Percentiles rank a stretch among this genome's conserved stretches.
phyloP scores from a whole-genome alignment of 2,329 filamentous ascomycete species.

The Verticillium zaregamsianum region DNA sequence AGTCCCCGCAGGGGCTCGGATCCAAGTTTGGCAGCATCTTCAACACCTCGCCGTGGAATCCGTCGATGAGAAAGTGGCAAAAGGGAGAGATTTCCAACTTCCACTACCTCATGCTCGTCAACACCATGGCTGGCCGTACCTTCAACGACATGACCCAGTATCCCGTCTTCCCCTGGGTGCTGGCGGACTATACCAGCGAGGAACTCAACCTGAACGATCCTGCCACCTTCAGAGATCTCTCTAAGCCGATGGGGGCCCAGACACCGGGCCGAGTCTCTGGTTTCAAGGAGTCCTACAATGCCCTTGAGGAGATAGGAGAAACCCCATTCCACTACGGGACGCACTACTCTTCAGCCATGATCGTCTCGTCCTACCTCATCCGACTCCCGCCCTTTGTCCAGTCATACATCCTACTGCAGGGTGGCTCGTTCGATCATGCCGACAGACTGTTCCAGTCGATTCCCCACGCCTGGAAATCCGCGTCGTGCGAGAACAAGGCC shows the following conservation, averaged over 20 bases:
- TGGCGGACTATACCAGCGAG: conserved; percentile 93
- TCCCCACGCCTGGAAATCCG: conserved; percentile 84
- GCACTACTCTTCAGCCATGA: conserved; percentile 99
- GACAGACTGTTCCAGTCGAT: conserved; percentile 95
- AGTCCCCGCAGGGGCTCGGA: conserved; percentile 61
- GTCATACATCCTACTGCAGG: conserved; percentile 89
- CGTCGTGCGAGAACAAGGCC: conserved; percentile 83
- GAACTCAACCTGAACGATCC: conserved; percentile 85
- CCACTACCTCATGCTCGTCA: conserved; percentile 97
- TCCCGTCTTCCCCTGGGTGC: conserved; percentile 94
- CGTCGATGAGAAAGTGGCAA: conserved; percentile 84
- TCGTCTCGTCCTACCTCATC: conserved; percentile 93
- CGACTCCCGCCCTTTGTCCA: conserved; percentile 94
- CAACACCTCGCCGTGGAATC: conserved; percentile 74
- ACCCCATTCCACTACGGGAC: conserved; percentile 96
- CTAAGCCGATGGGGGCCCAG: conserved; percentile 95
- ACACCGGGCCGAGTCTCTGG: conserved; percentile 69
- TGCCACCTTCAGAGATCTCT: conserved; percentile 81
- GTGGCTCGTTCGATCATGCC: conserved; percentile 93
- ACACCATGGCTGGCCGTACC: conserved; percentile 92
- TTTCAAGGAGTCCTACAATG: conserved; percentile 79
- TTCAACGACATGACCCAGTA: conserved; percentile 99
- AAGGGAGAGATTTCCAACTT: conserved; percentile 97
- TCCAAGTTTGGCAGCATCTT: conserved; percentile 92
- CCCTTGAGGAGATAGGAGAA: conserved; percentile 87